Evolutionary conservation across 176 grass and related monocot genomes (phyloP).

Genomic region (Cenchrus fungigraminus): DNA sequence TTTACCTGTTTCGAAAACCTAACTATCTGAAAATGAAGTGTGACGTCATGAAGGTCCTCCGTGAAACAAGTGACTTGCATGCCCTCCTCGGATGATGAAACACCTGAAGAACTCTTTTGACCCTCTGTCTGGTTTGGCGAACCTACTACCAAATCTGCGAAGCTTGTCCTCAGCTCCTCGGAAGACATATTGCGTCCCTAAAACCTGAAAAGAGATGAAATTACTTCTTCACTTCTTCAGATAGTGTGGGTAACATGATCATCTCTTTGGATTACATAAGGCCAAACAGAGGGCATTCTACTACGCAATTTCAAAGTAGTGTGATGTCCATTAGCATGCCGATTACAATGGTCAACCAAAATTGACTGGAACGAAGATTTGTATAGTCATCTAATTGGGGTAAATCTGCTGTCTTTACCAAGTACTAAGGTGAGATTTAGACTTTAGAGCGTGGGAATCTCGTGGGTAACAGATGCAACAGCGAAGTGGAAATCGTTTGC

Average conservation of each 20-base stretch:
- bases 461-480: too few relatives aligned
- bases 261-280: not conserved
- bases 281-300: not conserved
- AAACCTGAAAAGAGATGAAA: not conserved
- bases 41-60: slow-evolving; percentile 82
- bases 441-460: too few relatives aligned
- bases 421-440: too few relatives aligned
- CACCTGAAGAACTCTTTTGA: slow-evolving; percentile 36
- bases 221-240: not conserved
- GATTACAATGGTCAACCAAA: not conserved
- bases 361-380: not conserved
- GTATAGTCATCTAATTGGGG: not conserved
- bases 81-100: slow-evolving; percentile 21
- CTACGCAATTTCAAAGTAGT: not conserved
- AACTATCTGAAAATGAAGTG: slow-evolving; percentile 81
- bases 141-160: slow-evolving; percentile 50
- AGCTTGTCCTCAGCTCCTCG: slow-evolving; percentile 51
- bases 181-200: slow-evolving; percentile 54
- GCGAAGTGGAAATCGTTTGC: too few relatives aligned
- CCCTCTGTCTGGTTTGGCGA: slow-evolving; percentile 5
- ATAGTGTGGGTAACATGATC: not conserved
- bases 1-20: slow-evolving; percentile 81
- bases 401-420: too few relatives aligned
- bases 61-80: slow-evolving; percentile 75
- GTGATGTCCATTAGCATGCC: not conserved